Conservation (phyloP, 768 basidiomycete species). For the Mycena galericulata region DNA sequence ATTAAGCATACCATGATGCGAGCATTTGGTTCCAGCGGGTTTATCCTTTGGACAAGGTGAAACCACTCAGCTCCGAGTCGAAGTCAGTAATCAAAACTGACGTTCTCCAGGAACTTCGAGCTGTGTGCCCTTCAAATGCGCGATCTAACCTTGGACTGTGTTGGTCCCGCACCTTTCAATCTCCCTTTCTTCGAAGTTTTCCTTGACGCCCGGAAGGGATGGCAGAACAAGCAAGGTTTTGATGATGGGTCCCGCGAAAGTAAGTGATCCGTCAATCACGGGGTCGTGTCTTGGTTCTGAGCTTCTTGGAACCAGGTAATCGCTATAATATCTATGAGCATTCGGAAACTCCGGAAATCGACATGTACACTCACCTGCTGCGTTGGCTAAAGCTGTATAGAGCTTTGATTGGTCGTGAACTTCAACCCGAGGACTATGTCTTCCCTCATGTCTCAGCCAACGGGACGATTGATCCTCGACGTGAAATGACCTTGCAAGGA, state of each 20-base stretch:
- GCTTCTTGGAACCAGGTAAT: too few species aligned
- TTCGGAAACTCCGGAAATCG: slow-evolving; percentile 42
- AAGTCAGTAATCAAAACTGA: too few species aligned
- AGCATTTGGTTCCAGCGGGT: too few species aligned
- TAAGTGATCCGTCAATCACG: too few species aligned
- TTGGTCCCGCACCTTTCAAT: slow-evolving; percentile 35
- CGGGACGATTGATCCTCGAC: slow-evolving; percentile 41
- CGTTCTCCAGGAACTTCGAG: slow-evolving; percentile 49
- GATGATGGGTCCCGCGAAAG: slow-evolving; percentile 33
- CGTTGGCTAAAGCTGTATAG: slow-evolving; percentile 41
- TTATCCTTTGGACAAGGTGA: slow-evolving; percentile 34
- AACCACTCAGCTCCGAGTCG: too few species aligned
- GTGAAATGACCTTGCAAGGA: slow-evolving; percentile 42
- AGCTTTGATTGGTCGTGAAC: slow-evolving; percentile 29
- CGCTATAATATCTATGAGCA: slow-evolving; percentile 48
- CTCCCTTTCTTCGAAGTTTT: slow-evolving; percentile 36
- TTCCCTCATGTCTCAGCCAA: slow-evolving; percentile 48
- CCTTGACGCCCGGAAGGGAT: slow-evolving; percentile 42
- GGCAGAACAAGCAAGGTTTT: slow-evolving; percentile 43
- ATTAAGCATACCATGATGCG: slow-evolving; percentile 44
- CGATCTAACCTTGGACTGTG: slow-evolving; percentile 36
- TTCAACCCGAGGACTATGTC: slow-evolving; percentile 46
- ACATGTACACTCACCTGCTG: slow-evolving; percentile 45
- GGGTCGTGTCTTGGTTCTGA: background rate
- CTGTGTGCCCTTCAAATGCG: slow-evolving; percentile 36